Conservation (phyloP, 2,329 filamentous ascomycete genomes). For the Sporothrix dimorphospora region DNA sequence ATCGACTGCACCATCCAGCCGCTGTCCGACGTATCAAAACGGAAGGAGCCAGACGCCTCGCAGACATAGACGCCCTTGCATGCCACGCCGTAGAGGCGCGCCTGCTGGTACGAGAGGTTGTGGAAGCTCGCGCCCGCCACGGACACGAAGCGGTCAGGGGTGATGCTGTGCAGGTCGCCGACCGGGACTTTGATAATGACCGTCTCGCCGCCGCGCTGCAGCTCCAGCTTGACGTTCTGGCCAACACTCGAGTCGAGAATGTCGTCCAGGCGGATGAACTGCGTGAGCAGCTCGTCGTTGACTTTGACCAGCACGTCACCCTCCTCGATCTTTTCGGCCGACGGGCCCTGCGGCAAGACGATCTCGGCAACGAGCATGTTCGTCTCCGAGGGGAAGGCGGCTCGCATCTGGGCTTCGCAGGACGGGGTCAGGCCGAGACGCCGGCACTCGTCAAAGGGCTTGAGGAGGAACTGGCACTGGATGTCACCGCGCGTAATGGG, state of each 20-base stretch:
- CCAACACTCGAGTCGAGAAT: conserved; percentile 89
- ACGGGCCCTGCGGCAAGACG: conserved; percentile 87
- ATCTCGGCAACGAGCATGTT: conserved; percentile 98
- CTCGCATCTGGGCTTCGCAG: conserved; percentile 84
- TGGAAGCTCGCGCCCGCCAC: conserved; percentile 96
- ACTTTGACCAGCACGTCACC: conserved; percentile 93
- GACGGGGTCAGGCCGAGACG: conserved; percentile 80
- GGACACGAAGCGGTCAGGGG: conserved; percentile 91
- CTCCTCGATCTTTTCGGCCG: conserved; percentile 84
- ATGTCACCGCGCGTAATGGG: conserved; percentile 91
- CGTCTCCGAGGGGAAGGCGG: conserved; percentile 86
- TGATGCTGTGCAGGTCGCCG: conserved; percentile 90
- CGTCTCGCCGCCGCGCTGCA: conserved; percentile 88
- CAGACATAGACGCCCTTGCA: conserved; percentile 93
- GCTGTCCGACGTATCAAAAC: conserved; percentile 85
- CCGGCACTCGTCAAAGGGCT: conserved; percentile 96
- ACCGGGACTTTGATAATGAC: conserved; percentile 83
- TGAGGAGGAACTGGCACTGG: conserved; percentile 94
- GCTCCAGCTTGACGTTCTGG: conserved; percentile 73
- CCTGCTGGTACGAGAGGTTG: conserved; percentile 94
- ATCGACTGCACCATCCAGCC: conserved; percentile 94
- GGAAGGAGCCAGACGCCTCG: conserved; percentile 92
- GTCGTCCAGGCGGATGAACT: conserved; percentile 89
- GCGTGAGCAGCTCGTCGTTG: conserved; percentile 88
- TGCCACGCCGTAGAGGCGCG: conserved; percentile 90